Evolutionary conservation across 2,329 filamentous ascomycete species (phyloP).

Genomic region (Cordyceps tenuipes): DNA sequence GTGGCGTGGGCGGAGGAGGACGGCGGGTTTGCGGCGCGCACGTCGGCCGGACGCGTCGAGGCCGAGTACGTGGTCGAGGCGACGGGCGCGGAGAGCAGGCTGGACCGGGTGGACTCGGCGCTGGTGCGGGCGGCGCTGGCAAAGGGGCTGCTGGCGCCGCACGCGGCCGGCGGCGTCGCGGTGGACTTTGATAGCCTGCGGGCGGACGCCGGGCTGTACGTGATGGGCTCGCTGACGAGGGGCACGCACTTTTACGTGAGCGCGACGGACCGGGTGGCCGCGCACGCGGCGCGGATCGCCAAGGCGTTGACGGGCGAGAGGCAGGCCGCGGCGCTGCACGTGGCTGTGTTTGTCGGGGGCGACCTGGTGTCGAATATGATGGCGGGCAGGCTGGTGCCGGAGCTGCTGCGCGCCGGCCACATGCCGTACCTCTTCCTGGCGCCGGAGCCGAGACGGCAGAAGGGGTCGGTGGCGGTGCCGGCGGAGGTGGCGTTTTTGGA

Average conservation of each 20-base stretch:
- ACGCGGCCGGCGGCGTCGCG: conserved; percentile 4
- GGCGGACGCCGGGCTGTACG: background rate
- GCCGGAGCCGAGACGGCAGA: background rate
- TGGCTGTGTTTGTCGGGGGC: conserved; percentile 1
- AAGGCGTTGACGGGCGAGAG: conserved; percentile 1
- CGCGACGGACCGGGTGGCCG: conserved; percentile 7
- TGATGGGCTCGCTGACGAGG: conserved; percentile 7
- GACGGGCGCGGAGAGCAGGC: conserved; percentile 1
- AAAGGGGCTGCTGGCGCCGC: conserved; percentile 1
- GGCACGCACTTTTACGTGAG: conserved; percentile 13
- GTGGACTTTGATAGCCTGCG: conserved; percentile 8
- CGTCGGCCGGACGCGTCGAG: conserved; percentile 1
- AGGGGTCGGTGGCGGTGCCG: background rate
- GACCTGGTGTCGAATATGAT: conserved; percentile 5
- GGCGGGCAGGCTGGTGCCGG: conserved; percentile 7
- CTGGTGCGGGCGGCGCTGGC: conserved; percentile 2
- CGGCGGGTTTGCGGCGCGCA: conserved; percentile 3
- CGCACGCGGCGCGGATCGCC: conserved; percentile 8
- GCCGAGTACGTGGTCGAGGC: conserved; percentile 4
- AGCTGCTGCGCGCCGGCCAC: conserved; percentile 2
- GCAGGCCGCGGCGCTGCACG: background rate
- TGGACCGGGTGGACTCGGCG: conserved; percentile 4
- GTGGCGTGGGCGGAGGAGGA: conserved; percentile 5
- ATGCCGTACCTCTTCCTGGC: conserved; percentile 5
- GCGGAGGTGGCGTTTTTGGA: conserved; percentile 8